Conservation (phyloP, 2,329 filamentous ascomycete species). For the Diaporthe citri region DNA sequence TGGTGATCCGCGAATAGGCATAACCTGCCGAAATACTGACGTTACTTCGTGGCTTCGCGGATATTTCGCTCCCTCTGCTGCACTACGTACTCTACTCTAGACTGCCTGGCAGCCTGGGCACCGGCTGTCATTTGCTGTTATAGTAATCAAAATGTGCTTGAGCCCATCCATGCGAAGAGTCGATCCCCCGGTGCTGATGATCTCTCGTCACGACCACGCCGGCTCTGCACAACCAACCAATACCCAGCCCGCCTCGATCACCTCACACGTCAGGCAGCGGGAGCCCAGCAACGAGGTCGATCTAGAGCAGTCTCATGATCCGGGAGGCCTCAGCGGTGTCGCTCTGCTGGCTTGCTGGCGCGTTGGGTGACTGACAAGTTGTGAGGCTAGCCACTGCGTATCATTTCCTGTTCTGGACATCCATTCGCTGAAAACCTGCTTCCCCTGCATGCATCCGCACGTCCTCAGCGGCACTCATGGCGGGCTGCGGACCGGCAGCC, state of each 20-base stretch:
- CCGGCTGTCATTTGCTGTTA: background rate
- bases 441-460: constrained; percentile 16
- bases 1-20: background rate
- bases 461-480: background rate
- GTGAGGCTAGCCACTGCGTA: background rate
- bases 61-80: background rate
- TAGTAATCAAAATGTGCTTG: constrained; percentile 2
- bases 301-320: background rate
- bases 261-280: background rate
- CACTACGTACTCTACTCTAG: background rate
- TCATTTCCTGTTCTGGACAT: constrained; percentile 21
- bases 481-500: background rate
- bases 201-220: constrained; percentile 24
- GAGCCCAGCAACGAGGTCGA: constrained; percentile 3
- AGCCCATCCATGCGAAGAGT: constrained; percentile 6
- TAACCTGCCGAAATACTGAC: background rate
- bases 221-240: constrained; percentile 1
- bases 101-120: background rate
- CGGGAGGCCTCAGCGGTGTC: constrained; percentile 14
- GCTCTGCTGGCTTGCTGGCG: background rate
- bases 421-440: constrained; percentile 24
- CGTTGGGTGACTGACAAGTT: constrained; percentile 14
- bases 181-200: background rate
- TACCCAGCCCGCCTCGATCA: constrained; percentile 5
- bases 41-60: constrained; percentile 9